Evolutionary conservation across 106 monocot genomes (phyloP).

Genomic region (Vanilla planifolia): DNA sequence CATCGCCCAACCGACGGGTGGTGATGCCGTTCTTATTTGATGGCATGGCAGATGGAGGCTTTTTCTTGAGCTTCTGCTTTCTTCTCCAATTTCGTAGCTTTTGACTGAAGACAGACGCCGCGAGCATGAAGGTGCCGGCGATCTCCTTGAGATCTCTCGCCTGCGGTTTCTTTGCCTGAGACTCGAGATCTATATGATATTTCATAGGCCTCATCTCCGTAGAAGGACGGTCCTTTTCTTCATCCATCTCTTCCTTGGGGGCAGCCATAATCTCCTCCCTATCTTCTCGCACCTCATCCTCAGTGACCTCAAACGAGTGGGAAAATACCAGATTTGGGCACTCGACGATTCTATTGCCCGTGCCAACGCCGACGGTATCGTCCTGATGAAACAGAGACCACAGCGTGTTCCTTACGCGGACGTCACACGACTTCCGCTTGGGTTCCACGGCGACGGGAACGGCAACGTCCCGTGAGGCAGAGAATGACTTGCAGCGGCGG

Average conservation of each 20-base stretch:
- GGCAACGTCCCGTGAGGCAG: conserved; percentile 20
- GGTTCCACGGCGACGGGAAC: conserved; percentile 24
- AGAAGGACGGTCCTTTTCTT: conserved; percentile 2
- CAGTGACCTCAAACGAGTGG: not conserved
- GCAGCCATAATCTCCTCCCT: not conserved
- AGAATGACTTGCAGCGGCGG: conserved; percentile 76
- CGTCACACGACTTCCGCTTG: conserved; percentile 54
- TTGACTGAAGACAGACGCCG: conserved; percentile 64
- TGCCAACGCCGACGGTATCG: conserved; percentile 4
- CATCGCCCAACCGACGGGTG: conserved; percentile 14
- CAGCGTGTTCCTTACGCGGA: conserved; percentile 33
- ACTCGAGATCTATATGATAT: conserved; percentile 28
- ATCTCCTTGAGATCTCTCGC: conserved; percentile 21
- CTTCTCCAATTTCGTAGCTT: conserved; percentile 72
- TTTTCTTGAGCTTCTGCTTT: conserved; percentile 26
- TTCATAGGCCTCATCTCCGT: conserved; percentile 21
- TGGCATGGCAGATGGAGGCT: not conserved
- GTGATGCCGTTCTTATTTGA: conserved; percentile 4
- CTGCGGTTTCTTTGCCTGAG: conserved; percentile 13
- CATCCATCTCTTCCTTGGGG: not conserved
- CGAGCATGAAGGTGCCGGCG: conserved; percentile 52
- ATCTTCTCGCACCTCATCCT: conserved; percentile 3
- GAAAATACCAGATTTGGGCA: not conserved
- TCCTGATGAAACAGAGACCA: conserved; percentile 43
- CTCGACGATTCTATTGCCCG: not conserved